Percentiles rank a stretch among this genome's conserved stretches.
Conservation (phyloP, 148 eudicot species). For the Vaccinium myrtillus region DNA sequence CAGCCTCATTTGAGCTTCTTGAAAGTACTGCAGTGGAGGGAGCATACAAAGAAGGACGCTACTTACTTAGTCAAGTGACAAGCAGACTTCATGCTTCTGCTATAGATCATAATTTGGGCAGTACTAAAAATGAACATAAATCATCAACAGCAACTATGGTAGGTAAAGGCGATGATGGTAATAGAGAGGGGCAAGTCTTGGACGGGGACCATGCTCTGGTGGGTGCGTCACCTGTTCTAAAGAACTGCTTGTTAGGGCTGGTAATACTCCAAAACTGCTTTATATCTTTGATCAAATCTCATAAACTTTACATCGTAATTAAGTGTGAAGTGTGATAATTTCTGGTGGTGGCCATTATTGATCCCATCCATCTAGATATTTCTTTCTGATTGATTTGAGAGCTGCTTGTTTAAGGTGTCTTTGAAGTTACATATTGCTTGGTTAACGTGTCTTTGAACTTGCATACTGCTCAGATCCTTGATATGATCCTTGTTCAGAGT, state of each 20-base stretch:
- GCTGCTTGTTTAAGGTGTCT: background rate
- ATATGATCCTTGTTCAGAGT: background rate
- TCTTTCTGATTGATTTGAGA: background rate
- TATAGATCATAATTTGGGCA: conserved; percentile 22
- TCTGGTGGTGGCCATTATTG: background rate
- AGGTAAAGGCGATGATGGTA: conserved; percentile 21
- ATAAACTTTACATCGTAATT: background rate
- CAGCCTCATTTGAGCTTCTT: conserved; percentile 75
- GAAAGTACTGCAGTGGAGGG: conserved; percentile 49
- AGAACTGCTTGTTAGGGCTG: conserved; percentile 71
- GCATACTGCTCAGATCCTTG: background rate
- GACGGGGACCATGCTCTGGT: conserved; percentile 26
- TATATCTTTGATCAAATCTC: background rate
- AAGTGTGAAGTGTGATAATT: background rate
- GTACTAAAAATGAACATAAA: conserved; percentile 19
- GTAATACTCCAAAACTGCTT: conserved; percentile 36
- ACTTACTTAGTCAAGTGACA: conserved; percentile 65
- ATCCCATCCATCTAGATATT: background rate
- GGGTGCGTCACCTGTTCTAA: conserved; percentile 30
- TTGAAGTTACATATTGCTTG: background rate
- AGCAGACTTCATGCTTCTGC: conserved; percentile 33
- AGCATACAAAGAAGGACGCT: conserved; percentile 47
- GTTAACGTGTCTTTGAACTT: no score
- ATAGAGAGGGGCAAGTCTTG: conserved; percentile 23
- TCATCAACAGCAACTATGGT: conserved; percentile 20